Percentiles rank a stretch among this genome's conserved stretches.
Evolutionary conservation across 768 basidiomycete genomes (phyloP).

Genomic region (Hypholoma fasciculare): DNA sequence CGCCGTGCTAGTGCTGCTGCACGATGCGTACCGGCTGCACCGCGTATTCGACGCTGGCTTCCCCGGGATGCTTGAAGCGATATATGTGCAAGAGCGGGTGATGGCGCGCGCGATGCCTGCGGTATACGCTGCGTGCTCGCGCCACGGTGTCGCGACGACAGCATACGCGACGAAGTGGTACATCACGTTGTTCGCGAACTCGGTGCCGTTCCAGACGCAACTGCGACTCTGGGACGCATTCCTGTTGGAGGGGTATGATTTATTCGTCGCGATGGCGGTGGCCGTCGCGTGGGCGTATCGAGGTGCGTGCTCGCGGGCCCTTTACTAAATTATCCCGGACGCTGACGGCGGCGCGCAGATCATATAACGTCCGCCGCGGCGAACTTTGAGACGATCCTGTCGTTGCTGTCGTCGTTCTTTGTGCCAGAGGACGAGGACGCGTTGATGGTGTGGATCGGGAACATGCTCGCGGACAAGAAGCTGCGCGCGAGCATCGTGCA

Average conservation of each 20-base stretch:
- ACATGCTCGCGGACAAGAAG: slow-evolving; percentile 56
- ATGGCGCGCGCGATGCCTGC: slow-evolving; percentile 87
- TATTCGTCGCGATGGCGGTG: slow-evolving; percentile 82
- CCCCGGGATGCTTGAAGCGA: slow-evolving; percentile 92
- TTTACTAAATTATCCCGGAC: neutral
- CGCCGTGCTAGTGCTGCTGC: slow-evolving; percentile 81
- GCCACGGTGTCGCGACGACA: slow-evolving; percentile 89
- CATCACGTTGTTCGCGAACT: slow-evolving; percentile 95
- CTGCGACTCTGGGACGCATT: slow-evolving; percentile 94
- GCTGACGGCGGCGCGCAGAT: slow-evolving; percentile 44
- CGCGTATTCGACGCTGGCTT: slow-evolving; percentile 91
- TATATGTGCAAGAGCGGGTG: slow-evolving; percentile 92
- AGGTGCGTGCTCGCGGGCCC: slow-evolving; percentile 47
- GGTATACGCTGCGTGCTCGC: slow-evolving; percentile 83
- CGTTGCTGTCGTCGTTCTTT: slow-evolving; percentile 91
- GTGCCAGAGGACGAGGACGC: slow-evolving; percentile 88
- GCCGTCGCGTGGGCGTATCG: slow-evolving; percentile 91
- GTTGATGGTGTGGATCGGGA: slow-evolving; percentile 81
- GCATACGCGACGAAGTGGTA: slow-evolving; percentile 99
- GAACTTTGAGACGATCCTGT: slow-evolving; percentile 90
- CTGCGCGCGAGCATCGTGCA: slow-evolving; percentile 64
- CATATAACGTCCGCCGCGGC: slow-evolving; percentile 79
- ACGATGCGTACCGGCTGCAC: slow-evolving; percentile 88
- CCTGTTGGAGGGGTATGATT: slow-evolving; percentile 85
- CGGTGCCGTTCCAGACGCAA: slow-evolving; percentile 94